Conservation (phyloP, 2,329 filamentous ascomycete genomes). For the Torrubiella hemipterigena region DNA sequence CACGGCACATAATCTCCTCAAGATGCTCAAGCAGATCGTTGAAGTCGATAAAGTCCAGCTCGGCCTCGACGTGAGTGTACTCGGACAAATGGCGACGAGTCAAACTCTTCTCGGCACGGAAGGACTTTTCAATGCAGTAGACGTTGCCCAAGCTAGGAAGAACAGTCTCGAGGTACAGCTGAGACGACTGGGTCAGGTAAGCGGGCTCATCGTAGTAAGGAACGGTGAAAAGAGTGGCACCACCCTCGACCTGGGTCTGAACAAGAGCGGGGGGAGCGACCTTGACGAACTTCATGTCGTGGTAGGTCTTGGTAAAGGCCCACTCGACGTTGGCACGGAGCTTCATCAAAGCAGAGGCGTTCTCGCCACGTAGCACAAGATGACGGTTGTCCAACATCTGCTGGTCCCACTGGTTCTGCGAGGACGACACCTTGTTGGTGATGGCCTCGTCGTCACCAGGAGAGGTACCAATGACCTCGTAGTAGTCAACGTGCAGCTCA, state of each 20-base stretch:
- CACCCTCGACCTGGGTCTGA: constrained; percentile 90
- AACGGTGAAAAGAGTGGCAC: constrained; percentile 80
- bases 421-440: constrained; percentile 56
- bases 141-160: constrained; percentile 85
- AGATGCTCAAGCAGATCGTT: constrained; percentile 78
- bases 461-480: constrained; percentile 64
- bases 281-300: constrained; percentile 66
- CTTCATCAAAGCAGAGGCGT: constrained; percentile 74
- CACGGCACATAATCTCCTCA: constrained; percentile 75
- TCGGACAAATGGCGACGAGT: constrained; percentile 91
- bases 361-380: constrained; percentile 74
- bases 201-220: constrained; percentile 82
- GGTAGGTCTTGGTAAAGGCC: constrained; percentile 70
- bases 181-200: constrained; percentile 92
- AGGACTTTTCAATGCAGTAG: constrained; percentile 97
- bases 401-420: constrained; percentile 38
- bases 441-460: constrained; percentile 84
- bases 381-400: constrained; percentile 72
- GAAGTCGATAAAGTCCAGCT: constrained; percentile 93
- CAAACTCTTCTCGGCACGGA: constrained; percentile 92
- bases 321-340: constrained; percentile 71
- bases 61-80: constrained; percentile 93
- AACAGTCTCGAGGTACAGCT: constrained; percentile 94
- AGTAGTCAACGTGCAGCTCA: constrained; percentile 86
- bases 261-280: constrained; percentile 84